These are phyloP conservation scores for Stemphylium lycopersici DNA, from an alignment of 2,329 filamentous ascomycete genomes.

Conservation along the genomic window DNA sequence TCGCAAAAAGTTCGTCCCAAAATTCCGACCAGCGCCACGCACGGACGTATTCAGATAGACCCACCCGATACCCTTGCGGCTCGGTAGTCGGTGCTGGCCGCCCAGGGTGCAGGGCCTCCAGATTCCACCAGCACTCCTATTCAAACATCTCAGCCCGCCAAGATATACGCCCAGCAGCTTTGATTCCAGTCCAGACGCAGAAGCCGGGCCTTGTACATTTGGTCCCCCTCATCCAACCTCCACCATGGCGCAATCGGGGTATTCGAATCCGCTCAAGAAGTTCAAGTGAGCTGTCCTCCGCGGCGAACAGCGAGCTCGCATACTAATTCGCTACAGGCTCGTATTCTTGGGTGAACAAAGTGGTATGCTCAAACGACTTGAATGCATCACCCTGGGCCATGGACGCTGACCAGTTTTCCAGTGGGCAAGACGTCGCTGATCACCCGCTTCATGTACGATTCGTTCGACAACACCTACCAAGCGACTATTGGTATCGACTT, in stretches of 20 bases:
- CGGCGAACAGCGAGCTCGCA: conserved; percentile 16
- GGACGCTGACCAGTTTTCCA: conserved; percentile 51
- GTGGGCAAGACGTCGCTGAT: conserved; percentile 99
- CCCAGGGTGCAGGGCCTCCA: conserved; percentile 23
- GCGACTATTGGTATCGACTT: conserved; percentile 99
- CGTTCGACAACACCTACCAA: conserved; percentile 99
- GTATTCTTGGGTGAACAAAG: conserved; percentile 99
- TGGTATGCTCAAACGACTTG: conserved; percentile 66
- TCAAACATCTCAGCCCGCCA: conserved; percentile 22
- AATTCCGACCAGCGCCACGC: conserved; percentile 18
- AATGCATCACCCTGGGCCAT: not conserved
- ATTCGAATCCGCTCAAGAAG: conserved; percentile 99
- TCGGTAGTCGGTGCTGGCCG: conserved; percentile 19
- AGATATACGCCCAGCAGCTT: conserved; percentile 7
- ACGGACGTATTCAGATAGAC: conserved; percentile 9
- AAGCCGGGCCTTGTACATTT: not conserved
- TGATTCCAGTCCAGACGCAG: conserved; percentile 4
- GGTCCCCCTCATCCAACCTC: conserved; percentile 3
- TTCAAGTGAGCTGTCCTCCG: conserved; percentile 75
- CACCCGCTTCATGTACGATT: conserved; percentile 99
- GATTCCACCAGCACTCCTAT: conserved; percentile 32
- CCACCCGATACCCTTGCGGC: conserved; percentile 10
- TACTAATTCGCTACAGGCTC: conserved; percentile 64
- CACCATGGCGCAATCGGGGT: conserved; percentile 76
- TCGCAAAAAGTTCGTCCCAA: conserved; percentile 24